Percentiles rank a stretch among this genome's conserved stretches.
Conservation (phyloP, 148 eudicot species). For the Vaccinium macrocarpon region DNA sequence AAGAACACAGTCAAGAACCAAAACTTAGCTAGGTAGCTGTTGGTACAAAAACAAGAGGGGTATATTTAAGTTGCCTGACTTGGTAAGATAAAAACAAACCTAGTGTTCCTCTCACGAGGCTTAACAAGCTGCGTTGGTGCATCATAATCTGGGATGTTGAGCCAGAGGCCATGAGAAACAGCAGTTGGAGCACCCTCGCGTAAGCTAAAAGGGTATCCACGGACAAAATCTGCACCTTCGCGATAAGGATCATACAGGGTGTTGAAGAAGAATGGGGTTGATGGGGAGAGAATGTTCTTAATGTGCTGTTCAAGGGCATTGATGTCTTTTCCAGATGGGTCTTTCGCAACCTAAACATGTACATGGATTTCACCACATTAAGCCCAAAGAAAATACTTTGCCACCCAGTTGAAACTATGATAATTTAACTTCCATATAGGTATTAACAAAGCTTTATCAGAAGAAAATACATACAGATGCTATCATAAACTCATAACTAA, state of each 20-base stretch:
- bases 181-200: constrained; percentile 67
- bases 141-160: constrained; percentile 70
- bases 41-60: not conserved
- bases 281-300: constrained; percentile 53
- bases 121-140: constrained; percentile 76
- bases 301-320: constrained; percentile 66
- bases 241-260: constrained; percentile 60
- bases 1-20: not conserved
- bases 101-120: constrained; percentile 62
- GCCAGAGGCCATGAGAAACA: constrained; percentile 69
- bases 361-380: not conserved
- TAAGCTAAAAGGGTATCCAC: constrained; percentile 64
- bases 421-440: not conserved
- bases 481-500: not conserved
- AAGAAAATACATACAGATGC: not conserved
- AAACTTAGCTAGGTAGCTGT: not conserved
- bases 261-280: constrained; percentile 68
- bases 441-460: not conserved
- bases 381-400: not conserved
- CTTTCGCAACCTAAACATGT: constrained; percentile 50
- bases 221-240: constrained; percentile 69
- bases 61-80: not conserved
- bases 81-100: constrained; percentile 18
- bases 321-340: constrained; percentile 57
- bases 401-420: not conserved